Percentiles rank a stretch among this genome's conserved stretches.
Evolutionary conservation across 345 rosid species (phyloP).

Genomic region (Salix brachista): DNA sequence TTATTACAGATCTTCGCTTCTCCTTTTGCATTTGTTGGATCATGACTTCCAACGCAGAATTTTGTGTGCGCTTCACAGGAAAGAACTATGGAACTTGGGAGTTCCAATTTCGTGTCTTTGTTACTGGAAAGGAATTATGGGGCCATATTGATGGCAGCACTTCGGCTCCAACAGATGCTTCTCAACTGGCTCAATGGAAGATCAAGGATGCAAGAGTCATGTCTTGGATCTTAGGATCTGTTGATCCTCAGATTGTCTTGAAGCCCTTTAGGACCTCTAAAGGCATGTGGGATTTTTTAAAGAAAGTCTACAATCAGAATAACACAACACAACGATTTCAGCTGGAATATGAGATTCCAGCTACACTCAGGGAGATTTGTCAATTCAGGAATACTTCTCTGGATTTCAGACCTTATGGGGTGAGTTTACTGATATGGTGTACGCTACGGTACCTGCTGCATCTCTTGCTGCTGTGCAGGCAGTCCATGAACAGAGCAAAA

Average conservation of each 20-base stretch:
- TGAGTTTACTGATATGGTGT: background rate
- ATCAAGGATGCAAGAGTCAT: slow-evolving; percentile 8
- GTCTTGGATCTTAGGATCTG: background rate
- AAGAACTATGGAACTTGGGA: slow-evolving; percentile 16
- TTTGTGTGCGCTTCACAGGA: background rate
- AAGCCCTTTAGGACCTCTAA: too few relatives aligned
- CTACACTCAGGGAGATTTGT: background rate
- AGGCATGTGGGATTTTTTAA: slow-evolving; percentile 1
- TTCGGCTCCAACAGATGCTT: background rate
- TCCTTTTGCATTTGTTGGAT: too few relatives aligned
- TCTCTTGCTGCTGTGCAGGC: background rate
- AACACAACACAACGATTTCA: background rate
- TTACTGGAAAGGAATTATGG: slow-evolving; percentile 5
- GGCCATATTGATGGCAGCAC: background rate
- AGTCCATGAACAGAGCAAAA: slow-evolving; percentile 11
- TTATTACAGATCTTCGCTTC: too few relatives aligned
- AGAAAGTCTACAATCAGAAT: slow-evolving; percentile 1
- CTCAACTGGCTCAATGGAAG: background rate
- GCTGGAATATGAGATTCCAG: slow-evolving; percentile 4
- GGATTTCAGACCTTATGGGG: background rate
- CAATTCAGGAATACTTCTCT: slow-evolving; percentile 16
- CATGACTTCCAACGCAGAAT: background rate
- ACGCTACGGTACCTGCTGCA: background rate
- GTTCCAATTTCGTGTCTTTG: slow-evolving; percentile 5
- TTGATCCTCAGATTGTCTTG: background rate